Evolutionary conservation across 139 green algal genomes (phyloP).

Genomic region (Yamagishiella unicocca): DNA sequence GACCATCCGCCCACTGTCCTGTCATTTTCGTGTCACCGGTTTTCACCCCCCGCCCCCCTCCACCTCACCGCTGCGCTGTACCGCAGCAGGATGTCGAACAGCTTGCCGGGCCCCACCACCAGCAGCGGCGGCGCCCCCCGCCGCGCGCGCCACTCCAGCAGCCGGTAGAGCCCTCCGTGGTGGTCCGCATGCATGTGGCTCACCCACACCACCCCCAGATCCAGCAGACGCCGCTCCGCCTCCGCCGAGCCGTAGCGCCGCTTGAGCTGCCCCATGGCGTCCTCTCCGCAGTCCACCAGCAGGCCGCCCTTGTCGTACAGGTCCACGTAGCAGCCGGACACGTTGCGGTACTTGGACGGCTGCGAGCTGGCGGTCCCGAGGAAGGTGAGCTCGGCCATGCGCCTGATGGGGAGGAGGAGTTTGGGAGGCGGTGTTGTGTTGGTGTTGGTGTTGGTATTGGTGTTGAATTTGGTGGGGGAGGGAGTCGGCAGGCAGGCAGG

Average conservation of each 20-base stretch:
- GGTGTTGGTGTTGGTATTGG: no score
- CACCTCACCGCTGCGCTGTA: constrained; percentile 79
- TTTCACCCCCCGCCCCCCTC: no score
- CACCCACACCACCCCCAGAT: constrained; percentile 84
- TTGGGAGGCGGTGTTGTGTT: no score
- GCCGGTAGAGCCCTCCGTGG: constrained; percentile 88
- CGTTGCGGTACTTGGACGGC: constrained; percentile 97
- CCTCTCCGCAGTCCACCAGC: constrained; percentile 96
- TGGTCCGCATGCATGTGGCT: constrained; percentile 99
- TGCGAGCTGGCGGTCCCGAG: constrained; percentile 78
- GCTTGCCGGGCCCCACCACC: constrained; percentile 85
- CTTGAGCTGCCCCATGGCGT: constrained; percentile 89
- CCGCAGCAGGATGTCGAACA: constrained; percentile 77
- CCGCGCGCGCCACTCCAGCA: constrained; percentile 70
- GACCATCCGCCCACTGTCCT: no score
- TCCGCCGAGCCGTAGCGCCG: constrained; percentile 53
- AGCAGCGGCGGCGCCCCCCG: constrained; percentile 71
- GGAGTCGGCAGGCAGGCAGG: no score
- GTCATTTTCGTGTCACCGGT: no score
- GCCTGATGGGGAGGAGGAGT: constrained; percentile 27
- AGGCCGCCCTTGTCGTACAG: constrained; percentile 76
- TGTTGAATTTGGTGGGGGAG: no score
- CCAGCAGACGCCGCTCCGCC: constrained; percentile 48
- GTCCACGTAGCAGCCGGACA: constrained; percentile 89
- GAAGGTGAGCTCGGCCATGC: constrained; percentile 69